phyloP scores from a whole-genome alignment of 2,329 filamentous ascomycete genomes.

The Sclerotinia trifoliorum region DNA sequence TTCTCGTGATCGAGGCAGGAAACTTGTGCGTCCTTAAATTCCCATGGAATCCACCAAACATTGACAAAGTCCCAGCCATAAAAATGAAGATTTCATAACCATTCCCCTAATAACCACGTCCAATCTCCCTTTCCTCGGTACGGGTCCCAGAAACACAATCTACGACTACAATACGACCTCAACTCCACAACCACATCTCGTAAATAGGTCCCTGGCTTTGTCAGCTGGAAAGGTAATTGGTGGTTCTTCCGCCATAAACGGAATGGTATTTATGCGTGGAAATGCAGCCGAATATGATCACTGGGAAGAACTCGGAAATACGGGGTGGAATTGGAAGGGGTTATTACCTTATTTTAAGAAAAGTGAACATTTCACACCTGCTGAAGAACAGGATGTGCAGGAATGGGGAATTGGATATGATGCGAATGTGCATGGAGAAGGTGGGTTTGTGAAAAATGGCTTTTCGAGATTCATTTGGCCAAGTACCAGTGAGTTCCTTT shows the following conservation, averaged over 20 bases:
- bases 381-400: background rate
- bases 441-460: conserved; percentile 1
- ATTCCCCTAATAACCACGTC: conserved; percentile 13
- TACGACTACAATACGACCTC: conserved; percentile 46
- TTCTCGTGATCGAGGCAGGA: conserved; percentile 20
- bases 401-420: conserved; percentile 24
- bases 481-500: conserved; percentile 7
- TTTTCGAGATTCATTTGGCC: conserved; percentile 17
- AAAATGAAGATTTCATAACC: conserved; percentile 18
- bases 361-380: conserved; percentile 24
- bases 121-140: conserved; percentile 7
- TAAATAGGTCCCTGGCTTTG: conserved; percentile 24
- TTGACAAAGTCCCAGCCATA: background rate
- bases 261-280: conserved; percentile 33
- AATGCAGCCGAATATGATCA: conserved; percentile 39
- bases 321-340: conserved; percentile 43
- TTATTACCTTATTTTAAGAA: conserved; percentile 35
- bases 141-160: conserved; percentile 32
- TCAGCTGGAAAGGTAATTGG: conserved; percentile 40
- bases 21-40: background rate
- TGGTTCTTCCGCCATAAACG: conserved; percentile 43
- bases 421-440: conserved; percentile 30
- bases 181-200: conserved; percentile 40
- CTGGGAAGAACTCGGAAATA: conserved; percentile 45
- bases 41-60: background rate